Evolutionary conservation across 2,329 filamentous ascomycete genomes (phyloP), one percentile per base, ranked within the genome.

Genomic region (Fusarium fujikuroi): DNA sequence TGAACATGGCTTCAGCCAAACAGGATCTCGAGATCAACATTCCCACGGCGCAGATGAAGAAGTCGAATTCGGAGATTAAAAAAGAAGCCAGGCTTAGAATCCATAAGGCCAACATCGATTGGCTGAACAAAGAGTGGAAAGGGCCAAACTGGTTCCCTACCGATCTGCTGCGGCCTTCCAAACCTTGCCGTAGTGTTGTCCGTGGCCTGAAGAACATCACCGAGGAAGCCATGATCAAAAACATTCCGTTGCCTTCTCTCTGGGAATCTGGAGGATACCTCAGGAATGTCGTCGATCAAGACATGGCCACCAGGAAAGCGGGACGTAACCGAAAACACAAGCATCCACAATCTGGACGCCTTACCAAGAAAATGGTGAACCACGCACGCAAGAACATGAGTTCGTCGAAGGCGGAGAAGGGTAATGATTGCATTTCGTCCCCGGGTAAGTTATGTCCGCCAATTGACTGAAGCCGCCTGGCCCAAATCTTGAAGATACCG

Each of bases 281-380:
- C 14, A 54, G 52, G 2, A 19, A 5, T 14, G 52, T 39, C 19
- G 32, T 40, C 23, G 34, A 53, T 12, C n/a, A 53, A 7, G 32
- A 53, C 32, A 23, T 53, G 10, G 34, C 32, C 18, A 16, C 2
- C 3, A 53, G 34, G 46, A 4, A 32, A 16, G 7, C 18, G 0
- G 8, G 11, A 0, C 8, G 11, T 11, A 46, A 28, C 11, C 11
- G 0, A 6, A 3, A 19, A 11, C 4, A 1, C 25, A 9, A 9
- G 8, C 23, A 28, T 9, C 25, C 43, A 4, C 10, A 28, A 8
- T 30, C 15, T 49, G 3, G 18, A 6, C 23, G 32, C 23, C 23
- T 53, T 11, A 53, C 32, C 5, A 37, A 2, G 18, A 19, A 23
- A 3, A 37, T 53, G 50, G 25, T 25, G 6, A 25, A 25, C 25